phyloP scores from a whole-genome alignment of 2,329 filamentous ascomycete genomes.

The Cladophialophora bantiana region DNA sequence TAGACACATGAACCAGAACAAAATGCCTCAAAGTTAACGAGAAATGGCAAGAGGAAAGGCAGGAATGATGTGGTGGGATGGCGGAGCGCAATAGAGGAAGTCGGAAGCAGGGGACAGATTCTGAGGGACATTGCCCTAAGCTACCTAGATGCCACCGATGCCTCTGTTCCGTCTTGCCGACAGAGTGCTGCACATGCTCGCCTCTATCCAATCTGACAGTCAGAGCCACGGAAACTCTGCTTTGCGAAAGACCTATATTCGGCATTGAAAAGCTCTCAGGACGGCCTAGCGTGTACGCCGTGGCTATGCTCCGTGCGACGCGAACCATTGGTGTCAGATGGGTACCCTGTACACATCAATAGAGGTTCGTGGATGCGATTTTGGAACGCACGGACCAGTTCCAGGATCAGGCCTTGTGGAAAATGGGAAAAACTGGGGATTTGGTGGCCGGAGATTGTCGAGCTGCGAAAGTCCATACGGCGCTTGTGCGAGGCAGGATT shows the following conservation, averaged over 20 bases:
- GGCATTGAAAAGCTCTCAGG: background rate
- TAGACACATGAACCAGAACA: background rate
- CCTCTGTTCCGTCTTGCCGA: constrained; percentile 13
- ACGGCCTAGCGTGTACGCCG: constrained; percentile 1
- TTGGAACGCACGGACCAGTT: background rate
- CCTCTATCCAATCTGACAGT: background rate
- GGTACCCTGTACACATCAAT: too few species aligned
- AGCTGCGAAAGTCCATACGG: background rate
- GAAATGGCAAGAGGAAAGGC: constrained; percentile 9
- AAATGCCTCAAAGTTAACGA: constrained; percentile 19
- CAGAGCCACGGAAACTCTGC: background rate
- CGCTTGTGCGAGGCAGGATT: background rate
- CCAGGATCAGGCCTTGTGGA: background rate
- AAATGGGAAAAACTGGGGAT: background rate
- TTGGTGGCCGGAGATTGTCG: background rate
- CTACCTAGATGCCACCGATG: constrained; percentile 3
- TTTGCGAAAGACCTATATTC: constrained; percentile 8
- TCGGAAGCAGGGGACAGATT: background rate
- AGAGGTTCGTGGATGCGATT: background rate
- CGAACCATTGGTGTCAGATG: background rate
- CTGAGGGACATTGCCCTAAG: background rate
- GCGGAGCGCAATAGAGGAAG: background rate
- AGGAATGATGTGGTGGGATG: background rate
- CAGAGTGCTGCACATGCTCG: background rate
- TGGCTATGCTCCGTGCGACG: constrained; percentile 4